Percentiles rank a stretch among this genome's conserved stretches.
Evolutionary conservation across 805 yeast genomes (phyloP).

Genomic region (Candida taoyuanica): DNA sequence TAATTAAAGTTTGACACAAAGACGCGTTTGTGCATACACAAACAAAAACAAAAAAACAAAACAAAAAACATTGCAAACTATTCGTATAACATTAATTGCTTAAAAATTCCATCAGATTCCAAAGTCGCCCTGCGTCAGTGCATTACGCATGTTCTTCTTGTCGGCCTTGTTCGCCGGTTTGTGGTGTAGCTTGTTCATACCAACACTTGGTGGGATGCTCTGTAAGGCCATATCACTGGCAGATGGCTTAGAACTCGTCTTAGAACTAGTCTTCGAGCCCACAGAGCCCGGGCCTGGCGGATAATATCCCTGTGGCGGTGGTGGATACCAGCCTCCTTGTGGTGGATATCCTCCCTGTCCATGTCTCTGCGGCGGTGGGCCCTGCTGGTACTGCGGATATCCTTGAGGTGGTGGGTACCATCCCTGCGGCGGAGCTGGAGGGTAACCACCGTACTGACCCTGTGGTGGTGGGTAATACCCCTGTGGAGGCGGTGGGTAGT

Average conservation of each 20-base stretch:
- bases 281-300: slow-evolving; percentile 11
- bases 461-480: slow-evolving; percentile 23
- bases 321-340: slow-evolving; percentile 9
- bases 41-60: not conserved
- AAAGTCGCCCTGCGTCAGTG: slow-evolving; percentile 60
- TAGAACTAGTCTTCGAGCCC: slow-evolving; percentile 10
- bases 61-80: not conserved
- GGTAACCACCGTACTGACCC: too few species aligned
- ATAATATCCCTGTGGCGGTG: slow-evolving; percentile 19
- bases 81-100: not conserved
- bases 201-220: slow-evolving; percentile 41
- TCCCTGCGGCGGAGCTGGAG: slow-evolving; percentile 20
- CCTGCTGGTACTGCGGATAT: slow-evolving; percentile 26
- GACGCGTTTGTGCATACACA: not conserved
- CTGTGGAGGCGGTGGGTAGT: slow-evolving; percentile 16
- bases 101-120: slow-evolving; percentile 44
- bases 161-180: slow-evolving; percentile 37
- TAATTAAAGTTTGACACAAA: slow-evolving; percentile 2
- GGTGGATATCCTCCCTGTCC: slow-evolving; percentile 16
- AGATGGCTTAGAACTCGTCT: slow-evolving; percentile 8
- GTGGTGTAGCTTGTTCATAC: slow-evolving; percentile 41
- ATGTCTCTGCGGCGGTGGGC: slow-evolving; percentile 21
- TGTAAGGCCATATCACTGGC: slow-evolving; percentile 41
- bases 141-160: slow-evolving; percentile 57
- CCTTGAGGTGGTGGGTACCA: slow-evolving; percentile 22